Percentiles rank a stretch among this genome's conserved stretches.
phyloP scores from a whole-genome alignment of 116 monocot species.

The Posidonia oceanica region DNA sequence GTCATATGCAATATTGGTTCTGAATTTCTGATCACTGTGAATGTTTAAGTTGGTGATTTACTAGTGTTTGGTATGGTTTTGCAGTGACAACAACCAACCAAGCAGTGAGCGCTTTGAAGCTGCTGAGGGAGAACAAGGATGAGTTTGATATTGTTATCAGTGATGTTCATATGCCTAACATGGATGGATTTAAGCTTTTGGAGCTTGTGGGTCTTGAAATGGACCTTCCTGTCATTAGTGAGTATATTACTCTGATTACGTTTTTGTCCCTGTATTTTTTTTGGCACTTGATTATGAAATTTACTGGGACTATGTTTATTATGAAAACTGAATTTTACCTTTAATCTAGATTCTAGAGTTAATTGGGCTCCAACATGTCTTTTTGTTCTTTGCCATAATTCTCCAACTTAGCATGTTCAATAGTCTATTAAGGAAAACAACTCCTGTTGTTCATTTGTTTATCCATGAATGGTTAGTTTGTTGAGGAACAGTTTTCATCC shows the following conservation, averaged over 20 bases:
- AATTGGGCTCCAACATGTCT: no score
- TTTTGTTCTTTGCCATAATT: no score
- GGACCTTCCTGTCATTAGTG: slow-evolving; percentile 98
- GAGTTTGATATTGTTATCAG: slow-evolving; percentile 96
- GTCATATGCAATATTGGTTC: no score
- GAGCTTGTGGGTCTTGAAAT: slow-evolving; percentile 94
- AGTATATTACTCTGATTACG: background rate
- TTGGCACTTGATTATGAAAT: no score
- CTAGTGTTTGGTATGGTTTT: slow-evolving; percentile 3
- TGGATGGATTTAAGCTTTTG: slow-evolving; percentile 96
- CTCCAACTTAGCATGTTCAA: no score
- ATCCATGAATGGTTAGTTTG: background rate
- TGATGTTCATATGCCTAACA: slow-evolving; percentile 96
- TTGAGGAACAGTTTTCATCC: background rate
- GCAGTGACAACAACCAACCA: slow-evolving; percentile 76
- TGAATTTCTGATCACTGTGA: background rate
- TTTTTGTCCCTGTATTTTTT: no score
- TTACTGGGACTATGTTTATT: no score
- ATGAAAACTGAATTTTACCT: no score
- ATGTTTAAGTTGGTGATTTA: background rate
- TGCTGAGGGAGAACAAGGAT: slow-evolving; percentile 86
- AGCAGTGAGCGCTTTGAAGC: slow-evolving; percentile 48
- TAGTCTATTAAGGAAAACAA: no score
- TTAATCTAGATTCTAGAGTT: no score
- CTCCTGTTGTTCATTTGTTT: background rate